Percentiles rank a stretch among this genome's conserved stretches.
Conservation (phyloP, 129 eudicot genomes). For the Calendula officinalis region DNA sequence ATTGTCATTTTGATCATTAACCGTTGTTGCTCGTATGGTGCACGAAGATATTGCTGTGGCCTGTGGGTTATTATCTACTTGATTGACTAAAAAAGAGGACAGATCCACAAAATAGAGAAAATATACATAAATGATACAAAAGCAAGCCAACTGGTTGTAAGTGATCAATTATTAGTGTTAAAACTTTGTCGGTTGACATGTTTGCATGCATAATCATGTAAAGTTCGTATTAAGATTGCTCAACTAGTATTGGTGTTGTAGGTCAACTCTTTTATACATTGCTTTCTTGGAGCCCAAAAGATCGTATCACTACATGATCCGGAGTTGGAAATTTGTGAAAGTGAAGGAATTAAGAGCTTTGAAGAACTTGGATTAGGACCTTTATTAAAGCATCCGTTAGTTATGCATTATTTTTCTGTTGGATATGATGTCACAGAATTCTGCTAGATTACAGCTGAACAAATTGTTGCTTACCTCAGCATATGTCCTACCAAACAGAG, state of each 20-base stretch:
- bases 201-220: neutral
- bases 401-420: conserved; percentile 63
- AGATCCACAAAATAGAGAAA: neutral
- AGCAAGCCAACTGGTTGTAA: neutral
- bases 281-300: conserved; percentile 75
- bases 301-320: conserved; percentile 71
- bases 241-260: conserved; percentile 21
- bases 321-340: conserved; percentile 71
- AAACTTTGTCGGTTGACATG: neutral
- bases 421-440: conserved; percentile 53
- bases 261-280: conserved; percentile 83
- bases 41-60: neutral
- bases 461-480: conserved; percentile 49
- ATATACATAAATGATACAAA: neutral
- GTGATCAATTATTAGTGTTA: neutral
- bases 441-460: conserved; percentile 56
- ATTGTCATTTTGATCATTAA: too few relatives aligned
- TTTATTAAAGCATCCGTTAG: conserved; percentile 65
- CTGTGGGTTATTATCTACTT: neutral
- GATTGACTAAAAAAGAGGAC: neutral
- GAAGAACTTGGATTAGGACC: conserved; percentile 92
- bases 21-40: neutral
- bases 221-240: neutral
- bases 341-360: conserved; percentile 64
- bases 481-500: conserved; percentile 28